phyloP scores from a whole-genome alignment of 306 rosid species.

The Pyrus pyrifolia region DNA sequence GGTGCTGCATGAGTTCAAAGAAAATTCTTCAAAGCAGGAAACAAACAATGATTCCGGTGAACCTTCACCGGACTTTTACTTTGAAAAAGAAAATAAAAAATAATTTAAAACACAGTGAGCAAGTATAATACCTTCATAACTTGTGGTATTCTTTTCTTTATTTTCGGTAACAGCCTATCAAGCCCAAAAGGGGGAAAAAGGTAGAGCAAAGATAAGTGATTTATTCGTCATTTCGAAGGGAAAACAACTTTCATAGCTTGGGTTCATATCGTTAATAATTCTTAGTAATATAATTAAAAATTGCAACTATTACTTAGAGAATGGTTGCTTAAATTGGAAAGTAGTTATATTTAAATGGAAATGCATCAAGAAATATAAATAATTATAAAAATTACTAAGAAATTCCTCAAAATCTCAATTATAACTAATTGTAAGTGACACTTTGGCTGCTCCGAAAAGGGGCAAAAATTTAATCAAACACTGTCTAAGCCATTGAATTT shows the following conservation, averaged over 20 bases:
- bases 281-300: neutral
- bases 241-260: neutral
- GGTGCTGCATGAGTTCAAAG: conserved; percentile 39
- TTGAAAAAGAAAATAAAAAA: neutral
- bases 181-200: neutral
- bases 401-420: neutral
- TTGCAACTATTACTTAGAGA: neutral
- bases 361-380: neutral
- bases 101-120: neutral
- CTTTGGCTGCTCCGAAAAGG: neutral
- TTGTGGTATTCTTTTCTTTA: conserved; percentile 35
- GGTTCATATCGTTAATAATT: neutral
- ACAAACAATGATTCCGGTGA: neutral
- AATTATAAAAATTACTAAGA: neutral
- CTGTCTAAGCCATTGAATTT: neutral
- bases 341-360: neutral
- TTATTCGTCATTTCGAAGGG: neutral
- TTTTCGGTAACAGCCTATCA: conserved; percentile 63
- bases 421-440: neutral
- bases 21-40: neutral
- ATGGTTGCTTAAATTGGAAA: neutral
- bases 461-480: neutral
- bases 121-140: conserved; percentile 57
- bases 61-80: neutral
- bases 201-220: neutral